Conservation (phyloP, 1,284 basidiomycete genomes). For the Puccinia hordei region DNA sequence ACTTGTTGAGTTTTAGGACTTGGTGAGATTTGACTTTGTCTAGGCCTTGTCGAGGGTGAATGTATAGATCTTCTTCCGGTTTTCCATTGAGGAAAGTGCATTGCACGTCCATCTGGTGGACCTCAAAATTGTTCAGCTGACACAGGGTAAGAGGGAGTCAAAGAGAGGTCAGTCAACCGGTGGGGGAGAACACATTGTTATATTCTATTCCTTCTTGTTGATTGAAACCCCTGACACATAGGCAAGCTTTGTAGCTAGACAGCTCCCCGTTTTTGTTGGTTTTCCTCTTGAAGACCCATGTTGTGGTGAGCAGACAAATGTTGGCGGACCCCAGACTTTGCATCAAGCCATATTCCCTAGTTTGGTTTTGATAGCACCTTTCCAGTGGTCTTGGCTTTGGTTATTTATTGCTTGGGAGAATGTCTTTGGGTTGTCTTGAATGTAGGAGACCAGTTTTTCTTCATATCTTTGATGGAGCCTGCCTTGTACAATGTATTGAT, state of each 20-base stretch:
- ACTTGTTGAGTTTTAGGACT: not conserved
- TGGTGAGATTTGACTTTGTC: not conserved
- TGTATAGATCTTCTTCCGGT: not conserved
- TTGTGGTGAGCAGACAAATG: not conserved
- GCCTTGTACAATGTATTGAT: not conserved
- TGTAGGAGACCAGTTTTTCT: too few relatives aligned
- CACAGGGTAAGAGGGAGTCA: not conserved
- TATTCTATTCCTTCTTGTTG: conserved; percentile 4
- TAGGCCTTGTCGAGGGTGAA: not conserved
- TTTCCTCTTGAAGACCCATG: conserved; percentile 34
- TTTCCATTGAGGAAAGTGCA: conserved; percentile 29
- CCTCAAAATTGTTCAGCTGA: not conserved
- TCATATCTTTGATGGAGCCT: not conserved
- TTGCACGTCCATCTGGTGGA: conserved; percentile 27
- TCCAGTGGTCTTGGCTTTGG: too few relatives aligned
- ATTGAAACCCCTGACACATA: conserved; percentile 7
- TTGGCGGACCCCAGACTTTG: not conserved
- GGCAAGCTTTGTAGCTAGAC: conserved; percentile 2
- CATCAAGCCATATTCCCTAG: not conserved
- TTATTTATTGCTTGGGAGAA: not conserved
- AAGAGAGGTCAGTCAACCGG: conserved; percentile 3
- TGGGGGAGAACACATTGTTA: conserved; percentile 2
- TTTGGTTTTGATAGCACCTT: too few relatives aligned
- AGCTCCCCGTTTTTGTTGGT: not conserved
- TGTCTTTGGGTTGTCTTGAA: too few relatives aligned